Evolutionary conservation across 176 grass and related monocot species (phyloP).

Genomic region (Carex parvula): DNA sequence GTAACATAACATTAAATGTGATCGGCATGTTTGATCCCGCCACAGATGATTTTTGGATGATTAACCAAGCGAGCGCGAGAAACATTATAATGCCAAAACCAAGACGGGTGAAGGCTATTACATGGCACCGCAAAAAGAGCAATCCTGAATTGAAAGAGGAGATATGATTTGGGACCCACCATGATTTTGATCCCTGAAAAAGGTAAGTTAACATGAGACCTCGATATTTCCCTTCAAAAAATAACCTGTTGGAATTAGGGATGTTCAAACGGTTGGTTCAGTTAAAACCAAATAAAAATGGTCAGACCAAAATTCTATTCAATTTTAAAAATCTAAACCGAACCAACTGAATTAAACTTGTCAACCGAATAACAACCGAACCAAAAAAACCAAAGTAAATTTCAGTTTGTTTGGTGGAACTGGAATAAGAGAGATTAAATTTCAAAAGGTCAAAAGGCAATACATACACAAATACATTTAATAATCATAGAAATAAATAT

Average conservation of each 20-base stretch:
- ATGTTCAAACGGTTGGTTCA: too few relatives aligned
- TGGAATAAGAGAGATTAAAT: too few relatives aligned
- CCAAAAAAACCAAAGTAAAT: too few relatives aligned
- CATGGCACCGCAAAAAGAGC: slow-evolving; percentile 64
- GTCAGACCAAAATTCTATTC: too few relatives aligned
- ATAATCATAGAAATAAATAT: too few relatives aligned
- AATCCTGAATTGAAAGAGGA: slow-evolving; percentile 59
- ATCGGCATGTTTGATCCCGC: slow-evolving; percentile 73
- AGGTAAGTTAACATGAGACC: background rate
- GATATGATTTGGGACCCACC: slow-evolving; percentile 79
- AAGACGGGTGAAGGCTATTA: slow-evolving; percentile 55
- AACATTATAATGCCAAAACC: slow-evolving; percentile 86
- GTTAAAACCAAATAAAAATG: too few relatives aligned
- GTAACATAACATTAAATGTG: slow-evolving; percentile 68
- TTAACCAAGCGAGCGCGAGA: slow-evolving; percentile 59
- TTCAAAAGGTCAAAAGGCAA: too few relatives aligned
- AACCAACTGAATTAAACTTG: too few relatives aligned
- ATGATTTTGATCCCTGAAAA: slow-evolving; percentile 68
- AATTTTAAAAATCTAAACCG: too few relatives aligned
- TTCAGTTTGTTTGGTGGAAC: too few relatives aligned
- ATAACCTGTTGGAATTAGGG: background rate
- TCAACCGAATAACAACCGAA: too few relatives aligned
- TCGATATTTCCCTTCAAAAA: background rate
- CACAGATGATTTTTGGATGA: slow-evolving; percentile 46
- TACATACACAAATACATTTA: too few relatives aligned